Evolutionary conservation across 352 stramenopile genomes (phyloP), one percentile per base, ranked within the genome.

Genomic region (Pythium aquatile): DNA sequence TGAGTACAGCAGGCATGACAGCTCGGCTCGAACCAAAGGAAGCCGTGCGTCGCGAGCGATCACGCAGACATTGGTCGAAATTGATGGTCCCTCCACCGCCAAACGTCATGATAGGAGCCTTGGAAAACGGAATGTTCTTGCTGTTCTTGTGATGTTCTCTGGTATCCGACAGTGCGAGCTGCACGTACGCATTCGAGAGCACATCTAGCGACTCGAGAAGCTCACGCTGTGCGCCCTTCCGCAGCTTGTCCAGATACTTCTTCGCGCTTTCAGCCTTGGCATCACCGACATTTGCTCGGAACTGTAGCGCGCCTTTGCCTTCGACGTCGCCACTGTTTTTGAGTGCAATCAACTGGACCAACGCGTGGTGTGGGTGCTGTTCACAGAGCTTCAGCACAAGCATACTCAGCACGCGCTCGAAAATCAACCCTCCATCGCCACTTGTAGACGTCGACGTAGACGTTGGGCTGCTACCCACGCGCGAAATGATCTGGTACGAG

Each of bases 401-500:
- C 17, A 78, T 69, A 29, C 85, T 83, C 14, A 99, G 70, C 1
- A 86, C 87, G 11, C 70, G 80, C 76, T 98, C 85, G 74, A 98
- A 98, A 5, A 66, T 48, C 2, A 39, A 52, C 39, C 32, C 57
- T 17, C 58, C 28, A 13, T 64, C 55, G 11, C 37, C 58, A 48
- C 52, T 46, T 24, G 49, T 49, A 0, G 61, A 57, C 14, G 74
- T 57, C 1, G 29, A 17, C 14, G 74, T 57, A 1, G 29, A 17
- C 2, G 59, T 46, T 44, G 54, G 57, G 46, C 62, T 63, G 55
- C 68, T 83, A 35, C 90, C 97, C 24, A 99, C 90, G 0, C 97
- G 83, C 26, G 97, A 98, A 58, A 99, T 98, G 26, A 99, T 94
- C 79, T 99, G 97, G 70, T 99, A 99, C 17, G 91, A 97, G 10